Evolutionary conservation across 495 filamentous ascomycete genomes (phyloP).

Genomic region (Tuber calosporum): DNA sequence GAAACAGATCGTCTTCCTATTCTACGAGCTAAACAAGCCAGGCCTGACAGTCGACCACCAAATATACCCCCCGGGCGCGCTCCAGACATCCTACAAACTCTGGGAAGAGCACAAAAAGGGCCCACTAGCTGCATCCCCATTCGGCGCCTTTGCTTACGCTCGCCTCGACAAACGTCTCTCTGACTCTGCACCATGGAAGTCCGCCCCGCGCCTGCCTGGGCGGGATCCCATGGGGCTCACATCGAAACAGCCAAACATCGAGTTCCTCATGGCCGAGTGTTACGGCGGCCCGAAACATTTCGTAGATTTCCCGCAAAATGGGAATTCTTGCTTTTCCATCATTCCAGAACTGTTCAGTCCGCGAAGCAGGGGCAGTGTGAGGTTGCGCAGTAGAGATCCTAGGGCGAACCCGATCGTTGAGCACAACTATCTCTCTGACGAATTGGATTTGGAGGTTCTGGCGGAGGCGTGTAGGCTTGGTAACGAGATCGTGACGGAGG

Average conservation of each 20-base stretch:
- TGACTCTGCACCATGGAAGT: constrained; percentile 46
- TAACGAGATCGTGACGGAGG: constrained; percentile 52
- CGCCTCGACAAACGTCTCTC: constrained; percentile 49
- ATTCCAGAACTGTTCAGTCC: constrained; percentile 39
- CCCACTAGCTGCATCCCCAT: constrained; percentile 50
- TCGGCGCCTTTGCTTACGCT: constrained; percentile 52
- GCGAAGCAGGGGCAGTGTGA: constrained; percentile 44
- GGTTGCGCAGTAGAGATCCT: constrained; percentile 43
- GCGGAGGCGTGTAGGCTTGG: constrained; percentile 49
- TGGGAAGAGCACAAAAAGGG: constrained; percentile 51
- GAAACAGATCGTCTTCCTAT: constrained; percentile 45
- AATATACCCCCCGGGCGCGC: constrained; percentile 45
- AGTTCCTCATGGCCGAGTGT: constrained; percentile 51
- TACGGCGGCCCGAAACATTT: constrained; percentile 52
- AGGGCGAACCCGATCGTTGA: constrained; percentile 48
- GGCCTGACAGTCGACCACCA: constrained; percentile 46
- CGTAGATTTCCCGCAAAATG: constrained; percentile 45
- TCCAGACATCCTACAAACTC: constrained; percentile 45
- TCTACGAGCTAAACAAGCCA: constrained; percentile 48
- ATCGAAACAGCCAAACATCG: constrained; percentile 48
- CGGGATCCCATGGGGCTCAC: constrained; percentile 52
- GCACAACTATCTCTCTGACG: constrained; percentile 49
- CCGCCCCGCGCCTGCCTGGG: constrained; percentile 44
- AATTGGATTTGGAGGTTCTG: constrained; percentile 48
- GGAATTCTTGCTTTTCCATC: constrained; percentile 46